Evolutionary conservation across 345 rosid genomes (phyloP).

Genomic region (Populus alba): DNA sequence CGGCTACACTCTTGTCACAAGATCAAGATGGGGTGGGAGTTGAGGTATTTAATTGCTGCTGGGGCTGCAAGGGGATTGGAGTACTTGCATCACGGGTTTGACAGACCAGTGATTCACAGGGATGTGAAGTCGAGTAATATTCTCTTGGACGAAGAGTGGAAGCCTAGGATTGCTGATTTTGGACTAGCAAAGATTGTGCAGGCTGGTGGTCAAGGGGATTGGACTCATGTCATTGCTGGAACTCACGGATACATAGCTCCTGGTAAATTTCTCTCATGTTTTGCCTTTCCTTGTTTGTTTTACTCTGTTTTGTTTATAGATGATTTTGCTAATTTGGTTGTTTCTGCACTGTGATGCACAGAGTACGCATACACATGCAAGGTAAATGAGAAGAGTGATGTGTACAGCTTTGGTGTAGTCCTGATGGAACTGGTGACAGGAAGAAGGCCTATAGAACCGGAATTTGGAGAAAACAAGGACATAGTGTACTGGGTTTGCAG

Average conservation of each 20-base stretch:
- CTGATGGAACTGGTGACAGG: constrained; percentile 82
- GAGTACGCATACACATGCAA: constrained; percentile 65
- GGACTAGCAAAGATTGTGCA: constrained; percentile 77
- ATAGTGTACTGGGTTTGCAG: constrained; percentile 62
- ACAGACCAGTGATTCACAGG: constrained; percentile 68
- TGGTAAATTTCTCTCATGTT: constrained; percentile 38
- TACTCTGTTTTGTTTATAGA: background rate
- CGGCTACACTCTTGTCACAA: constrained; percentile 54
- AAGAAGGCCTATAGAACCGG: constrained; percentile 59
- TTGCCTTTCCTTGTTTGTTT: background rate
- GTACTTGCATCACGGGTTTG: constrained; percentile 81
- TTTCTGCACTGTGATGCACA: constrained; percentile 23
- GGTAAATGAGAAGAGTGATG: constrained; percentile 72
- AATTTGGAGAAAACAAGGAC: constrained; percentile 63
- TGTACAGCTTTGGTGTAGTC: constrained; percentile 87
- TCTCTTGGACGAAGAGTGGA: constrained; percentile 75
- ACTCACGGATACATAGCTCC: constrained; percentile 93
- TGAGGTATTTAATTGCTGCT: constrained; percentile 61
- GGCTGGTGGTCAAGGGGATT: constrained; percentile 46
- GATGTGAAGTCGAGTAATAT: constrained; percentile 91
- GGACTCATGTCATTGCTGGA: constrained; percentile 57
- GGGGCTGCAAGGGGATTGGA: constrained; percentile 84
- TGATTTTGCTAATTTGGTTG: background rate
- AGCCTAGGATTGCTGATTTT: constrained; percentile 82
- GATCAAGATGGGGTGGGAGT: constrained; percentile 58